phyloP scores from a whole-genome alignment of 1,284 basidiomycete species.

The Fomitopsis pinicola region DNA sequence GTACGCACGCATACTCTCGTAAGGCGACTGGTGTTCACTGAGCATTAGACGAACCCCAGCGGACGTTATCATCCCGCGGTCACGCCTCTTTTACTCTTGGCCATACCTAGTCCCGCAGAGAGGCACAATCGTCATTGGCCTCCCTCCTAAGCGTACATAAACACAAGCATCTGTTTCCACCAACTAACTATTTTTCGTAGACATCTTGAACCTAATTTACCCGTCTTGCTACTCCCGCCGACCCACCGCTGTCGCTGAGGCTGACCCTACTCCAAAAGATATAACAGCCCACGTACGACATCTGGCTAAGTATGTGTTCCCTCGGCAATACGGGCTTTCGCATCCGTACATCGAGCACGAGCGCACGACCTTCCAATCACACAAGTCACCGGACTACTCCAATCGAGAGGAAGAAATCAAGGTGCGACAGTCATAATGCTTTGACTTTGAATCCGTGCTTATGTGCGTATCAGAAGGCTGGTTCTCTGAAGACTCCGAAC shows the following conservation, averaged over 20 bases:
- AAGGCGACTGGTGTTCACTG: not conserved
- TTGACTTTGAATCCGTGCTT: not conserved
- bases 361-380: conserved; percentile 2
- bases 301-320: conserved; percentile 80
- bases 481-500: conserved; percentile 66
- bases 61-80: conserved; percentile 53
- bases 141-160: conserved; percentile 62
- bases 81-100: conserved; percentile 65
- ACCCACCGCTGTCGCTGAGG: conserved; percentile 23
- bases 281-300: conserved; percentile 53
- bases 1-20: not conserved
- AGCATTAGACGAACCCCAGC: conserved; percentile 39
- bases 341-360: conserved; percentile 44
- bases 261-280: conserved; percentile 38
- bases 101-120: conserved; percentile 45
- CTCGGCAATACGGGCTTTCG: conserved; percentile 67
- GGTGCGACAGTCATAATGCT: conserved; percentile 32
- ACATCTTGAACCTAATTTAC: conserved; percentile 55
- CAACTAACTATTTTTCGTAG: conserved; percentile 34
- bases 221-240: conserved; percentile 35
- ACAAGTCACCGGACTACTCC: conserved; percentile 44
- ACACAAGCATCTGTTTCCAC: no score
- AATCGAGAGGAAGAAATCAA: conserved; percentile 72
- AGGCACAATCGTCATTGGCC: conserved; percentile 49
- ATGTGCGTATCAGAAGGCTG: conserved; percentile 33